These are phyloP conservation scores for Rhytidiadelphus loreus DNA, from an alignment of 225 moss, liverwort and hornwort species.

Conservation along the genomic window DNA sequence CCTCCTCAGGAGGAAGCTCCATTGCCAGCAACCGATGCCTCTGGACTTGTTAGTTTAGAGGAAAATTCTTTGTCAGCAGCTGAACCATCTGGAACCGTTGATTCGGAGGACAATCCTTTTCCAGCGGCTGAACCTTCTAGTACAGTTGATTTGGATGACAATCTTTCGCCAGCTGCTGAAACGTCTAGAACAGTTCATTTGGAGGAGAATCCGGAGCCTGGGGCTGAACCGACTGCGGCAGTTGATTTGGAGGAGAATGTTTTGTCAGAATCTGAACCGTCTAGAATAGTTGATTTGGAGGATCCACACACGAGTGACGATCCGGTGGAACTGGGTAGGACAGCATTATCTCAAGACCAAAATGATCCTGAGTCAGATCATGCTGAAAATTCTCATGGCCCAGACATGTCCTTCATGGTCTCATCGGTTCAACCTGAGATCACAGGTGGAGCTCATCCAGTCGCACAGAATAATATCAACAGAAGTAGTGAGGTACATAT, in stretches of 20 bases:
- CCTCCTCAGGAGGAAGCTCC: slow-evolving; percentile 16
- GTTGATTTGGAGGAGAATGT: neutral
- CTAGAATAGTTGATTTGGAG: slow-evolving; percentile 1
- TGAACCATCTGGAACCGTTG: neutral
- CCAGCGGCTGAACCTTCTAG: neutral
- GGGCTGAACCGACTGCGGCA: neutral
- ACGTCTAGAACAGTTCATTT: neutral
- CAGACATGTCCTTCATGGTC: slow-evolving; percentile 6
- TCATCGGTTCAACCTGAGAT: slow-evolving; percentile 13
- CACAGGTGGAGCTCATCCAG: slow-evolving; percentile 7
- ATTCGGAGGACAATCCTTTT: neutral
- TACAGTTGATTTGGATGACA: neutral
- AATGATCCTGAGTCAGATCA: neutral
- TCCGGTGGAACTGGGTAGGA: neutral
- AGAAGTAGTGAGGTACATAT: slow-evolving; percentile 18
- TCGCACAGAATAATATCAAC: neutral
- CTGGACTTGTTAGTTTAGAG: neutral
- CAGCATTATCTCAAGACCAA: neutral
- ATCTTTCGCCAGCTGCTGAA: neutral
- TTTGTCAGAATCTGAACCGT: neutral
- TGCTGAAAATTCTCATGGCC: neutral
- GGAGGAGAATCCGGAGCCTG: neutral
- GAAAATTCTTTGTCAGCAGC: neutral
- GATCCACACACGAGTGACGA: neutral
- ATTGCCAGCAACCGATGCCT: neutral